Evolutionary conservation across 2,329 filamentous ascomycete genomes (phyloP).

Genomic region (Zasmidium angulare): DNA sequence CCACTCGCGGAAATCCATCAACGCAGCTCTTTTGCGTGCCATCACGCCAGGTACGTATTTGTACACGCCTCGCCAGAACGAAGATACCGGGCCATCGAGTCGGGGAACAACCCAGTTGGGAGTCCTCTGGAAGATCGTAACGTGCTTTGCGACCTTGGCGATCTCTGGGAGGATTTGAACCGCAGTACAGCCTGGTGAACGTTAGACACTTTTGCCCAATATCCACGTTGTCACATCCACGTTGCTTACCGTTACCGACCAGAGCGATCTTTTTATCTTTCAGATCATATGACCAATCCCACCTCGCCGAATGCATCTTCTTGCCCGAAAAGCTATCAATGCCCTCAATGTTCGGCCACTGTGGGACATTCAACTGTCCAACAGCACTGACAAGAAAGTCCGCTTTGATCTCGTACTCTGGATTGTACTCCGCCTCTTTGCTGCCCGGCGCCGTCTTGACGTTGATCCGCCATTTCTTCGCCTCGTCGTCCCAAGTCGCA

Average conservation of each 20-base stretch:
- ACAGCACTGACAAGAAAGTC: constrained; percentile 60
- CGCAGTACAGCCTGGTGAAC: constrained; percentile 52
- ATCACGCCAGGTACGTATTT: constrained; percentile 53
- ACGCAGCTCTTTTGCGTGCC: constrained; percentile 49
- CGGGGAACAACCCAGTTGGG: constrained; percentile 62
- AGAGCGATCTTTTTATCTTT: constrained; percentile 56
- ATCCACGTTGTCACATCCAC: not conserved
- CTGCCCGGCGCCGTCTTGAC: constrained; percentile 49
- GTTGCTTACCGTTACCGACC: constrained; percentile 56
- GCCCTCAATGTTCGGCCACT: constrained; percentile 51
- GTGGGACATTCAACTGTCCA: constrained; percentile 56
- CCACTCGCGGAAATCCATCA: constrained; percentile 58
- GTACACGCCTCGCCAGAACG: constrained; percentile 44
- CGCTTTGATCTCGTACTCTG: constrained; percentile 53
- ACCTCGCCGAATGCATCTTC: constrained; percentile 58
- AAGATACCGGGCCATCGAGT: constrained; percentile 48
- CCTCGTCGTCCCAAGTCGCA: constrained; percentile 55
- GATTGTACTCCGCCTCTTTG: constrained; percentile 57
- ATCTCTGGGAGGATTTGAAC: constrained; percentile 61
- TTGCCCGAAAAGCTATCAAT: constrained; percentile 52
- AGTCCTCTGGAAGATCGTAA: constrained; percentile 59
- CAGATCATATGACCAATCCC: constrained; percentile 60
- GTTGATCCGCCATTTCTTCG: constrained; percentile 52
- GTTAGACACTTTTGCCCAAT: not conserved
- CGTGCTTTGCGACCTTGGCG: constrained; percentile 48